A percentile compares a stretch with the other conserved stretches of the same genome.
Evolutionary conservation across 2,329 filamentous ascomycete genomes (phyloP).

Genomic region (Colletotrichum tropicicola): DNA sequence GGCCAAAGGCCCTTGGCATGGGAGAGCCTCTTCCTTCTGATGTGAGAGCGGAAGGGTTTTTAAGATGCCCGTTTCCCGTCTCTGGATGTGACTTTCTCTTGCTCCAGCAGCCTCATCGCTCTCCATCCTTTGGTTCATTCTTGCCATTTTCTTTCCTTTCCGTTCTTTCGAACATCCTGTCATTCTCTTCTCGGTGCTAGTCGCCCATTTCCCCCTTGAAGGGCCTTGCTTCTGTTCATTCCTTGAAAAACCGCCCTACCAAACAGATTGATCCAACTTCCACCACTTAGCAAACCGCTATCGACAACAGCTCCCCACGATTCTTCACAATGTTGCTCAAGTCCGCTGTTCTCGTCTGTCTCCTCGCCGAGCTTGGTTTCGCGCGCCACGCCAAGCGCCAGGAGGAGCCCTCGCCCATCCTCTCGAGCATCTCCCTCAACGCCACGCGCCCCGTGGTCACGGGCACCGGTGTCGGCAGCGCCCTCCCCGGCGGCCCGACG

Average conservation of each 20-base stretch:
- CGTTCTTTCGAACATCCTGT: slow-evolving; percentile 21
- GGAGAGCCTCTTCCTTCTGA: background rate
- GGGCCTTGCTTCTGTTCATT: slow-evolving; percentile 27
- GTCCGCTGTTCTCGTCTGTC: slow-evolving; percentile 11
- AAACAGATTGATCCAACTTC: slow-evolving; percentile 6
- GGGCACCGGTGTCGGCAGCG: slow-evolving; percentile 5
- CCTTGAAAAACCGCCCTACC: slow-evolving; percentile 8
- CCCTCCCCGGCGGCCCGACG: background rate
- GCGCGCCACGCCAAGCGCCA: slow-evolving; percentile 19
- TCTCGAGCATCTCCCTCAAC: slow-evolving; percentile 18
- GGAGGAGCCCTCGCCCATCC: slow-evolving; percentile 11
- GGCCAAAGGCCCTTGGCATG: background rate
- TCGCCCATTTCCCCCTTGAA: slow-evolving; percentile 25
- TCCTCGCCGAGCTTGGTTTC: slow-evolving; percentile 26
- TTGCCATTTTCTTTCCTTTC: slow-evolving; percentile 19
- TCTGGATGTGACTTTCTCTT: background rate
- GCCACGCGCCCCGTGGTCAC: slow-evolving; percentile 11
- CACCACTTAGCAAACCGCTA: slow-evolving; percentile 6
- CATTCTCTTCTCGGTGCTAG: slow-evolving; percentile 31
- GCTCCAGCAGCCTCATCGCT: slow-evolving; percentile 21
- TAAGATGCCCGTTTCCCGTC: slow-evolving; percentile 25
- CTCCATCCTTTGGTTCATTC: slow-evolving; percentile 21
- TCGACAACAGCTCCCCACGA: background rate
- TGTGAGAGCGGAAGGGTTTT: background rate
- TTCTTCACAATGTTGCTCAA: slow-evolving; percentile 28